phyloP scores from a whole-genome alignment of 1,139 yeast genomes.

The Torulaspora globosa region DNA sequence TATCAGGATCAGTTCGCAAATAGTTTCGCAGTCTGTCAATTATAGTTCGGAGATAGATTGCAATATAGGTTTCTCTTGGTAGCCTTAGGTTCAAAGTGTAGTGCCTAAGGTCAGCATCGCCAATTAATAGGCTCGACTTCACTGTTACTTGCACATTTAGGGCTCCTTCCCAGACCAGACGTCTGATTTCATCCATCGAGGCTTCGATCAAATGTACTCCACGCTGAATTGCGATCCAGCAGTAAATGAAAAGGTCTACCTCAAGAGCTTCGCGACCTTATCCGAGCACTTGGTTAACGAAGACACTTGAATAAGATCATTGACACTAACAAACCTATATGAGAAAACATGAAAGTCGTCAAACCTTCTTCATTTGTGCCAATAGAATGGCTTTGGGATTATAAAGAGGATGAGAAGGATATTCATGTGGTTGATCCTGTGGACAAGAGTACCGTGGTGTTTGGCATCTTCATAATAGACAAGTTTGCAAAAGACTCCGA shows the following conservation, averaged over 20 bases:
- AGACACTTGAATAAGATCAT: not conserved
- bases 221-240: not conserved
- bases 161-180: constrained; percentile 53
- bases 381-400: constrained; percentile 29
- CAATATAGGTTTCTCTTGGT: constrained; percentile 56
- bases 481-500: constrained; percentile 15
- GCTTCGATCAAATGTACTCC: not conserved
- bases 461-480: constrained; percentile 33
- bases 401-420: constrained; percentile 18
- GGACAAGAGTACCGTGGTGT: constrained; percentile 24
- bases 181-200: constrained; percentile 37
- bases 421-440: constrained; percentile 22
- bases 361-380: constrained; percentile 11
- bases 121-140: constrained; percentile 22
- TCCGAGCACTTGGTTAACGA: not conserved
- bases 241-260: not conserved
- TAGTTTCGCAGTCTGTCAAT: constrained; percentile 44
- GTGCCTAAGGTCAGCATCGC: constrained; percentile 11
- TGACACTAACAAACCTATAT: not conserved
- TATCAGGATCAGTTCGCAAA: constrained; percentile 37
- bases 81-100: constrained; percentile 21
- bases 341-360: constrained; percentile 5
- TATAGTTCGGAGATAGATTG: constrained; percentile 44
- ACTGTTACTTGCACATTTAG: constrained; percentile 41
- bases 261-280: not conserved